phyloP scores from a whole-genome alignment of 2,329 filamentous ascomycete genomes.

The Colletotrichum magnum region DNA sequence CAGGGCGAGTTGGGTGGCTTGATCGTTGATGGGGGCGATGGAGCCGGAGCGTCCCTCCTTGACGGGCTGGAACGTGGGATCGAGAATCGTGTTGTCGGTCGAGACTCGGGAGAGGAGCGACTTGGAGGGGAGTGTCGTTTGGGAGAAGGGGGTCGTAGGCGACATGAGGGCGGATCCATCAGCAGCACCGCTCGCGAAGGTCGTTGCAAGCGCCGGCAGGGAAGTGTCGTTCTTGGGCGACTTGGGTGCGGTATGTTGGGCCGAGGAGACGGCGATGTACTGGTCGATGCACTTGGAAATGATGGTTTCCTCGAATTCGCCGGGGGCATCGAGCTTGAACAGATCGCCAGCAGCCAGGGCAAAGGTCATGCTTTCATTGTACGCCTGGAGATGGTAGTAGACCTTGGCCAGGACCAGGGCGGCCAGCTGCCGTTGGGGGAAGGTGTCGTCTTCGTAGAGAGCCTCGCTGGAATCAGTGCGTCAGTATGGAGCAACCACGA shows the following conservation, averaged over 20 bases:
- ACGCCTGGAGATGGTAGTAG: slow-evolving; percentile 98
- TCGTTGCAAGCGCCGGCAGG: slow-evolving; percentile 81
- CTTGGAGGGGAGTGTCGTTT: slow-evolving; percentile 93
- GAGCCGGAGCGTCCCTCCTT: slow-evolving; percentile 70
- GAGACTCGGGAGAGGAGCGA: slow-evolving; percentile 91
- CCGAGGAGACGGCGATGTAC: slow-evolving; percentile 83
- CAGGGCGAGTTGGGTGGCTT: slow-evolving; percentile 83
- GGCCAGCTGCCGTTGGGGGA: slow-evolving; percentile 93
- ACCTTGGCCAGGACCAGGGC: slow-evolving; percentile 97
- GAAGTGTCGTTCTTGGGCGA: slow-evolving; percentile 58
- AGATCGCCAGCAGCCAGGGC: slow-evolving; percentile 94
- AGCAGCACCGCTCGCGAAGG: slow-evolving; percentile 77
- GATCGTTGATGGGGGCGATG: slow-evolving; percentile 76
- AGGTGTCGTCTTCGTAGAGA: slow-evolving; percentile 95
- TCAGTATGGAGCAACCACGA: slow-evolving; percentile 27
- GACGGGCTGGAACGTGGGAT: slow-evolving; percentile 68
- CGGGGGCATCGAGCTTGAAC: slow-evolving; percentile 90
- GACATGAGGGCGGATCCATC: slow-evolving; percentile 83
- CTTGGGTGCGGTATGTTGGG: slow-evolving; percentile 63
- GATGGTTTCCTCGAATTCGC: slow-evolving; percentile 99
- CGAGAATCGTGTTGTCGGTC: slow-evolving; percentile 74
- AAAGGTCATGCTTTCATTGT: slow-evolving; percentile 99
- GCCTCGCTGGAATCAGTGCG: slow-evolving; percentile 77
- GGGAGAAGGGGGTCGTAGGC: slow-evolving; percentile 94
- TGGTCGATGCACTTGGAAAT: slow-evolving; percentile 98